Base-by-base conservation (phyloP, 179 eudicot species). In the Spergularia azorica region DNA sequence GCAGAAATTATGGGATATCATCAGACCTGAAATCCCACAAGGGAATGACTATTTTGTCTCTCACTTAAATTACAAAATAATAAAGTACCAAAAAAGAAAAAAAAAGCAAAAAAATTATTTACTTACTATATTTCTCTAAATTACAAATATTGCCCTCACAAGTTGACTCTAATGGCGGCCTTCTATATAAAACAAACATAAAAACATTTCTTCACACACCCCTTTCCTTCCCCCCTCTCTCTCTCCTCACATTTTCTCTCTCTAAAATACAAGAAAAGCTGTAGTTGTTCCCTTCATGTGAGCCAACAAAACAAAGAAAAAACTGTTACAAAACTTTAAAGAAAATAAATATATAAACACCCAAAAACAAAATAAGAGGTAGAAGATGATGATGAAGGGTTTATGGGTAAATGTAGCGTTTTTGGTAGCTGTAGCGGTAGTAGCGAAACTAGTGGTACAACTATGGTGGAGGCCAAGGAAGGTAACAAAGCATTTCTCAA, bases 391-490 rank as follows among this genome's bases (percentile, higher is more conserved):
- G 69, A 71, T 64, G 80, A 76, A 71, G 73, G 72, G 41, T 21
- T 26, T 85, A 52, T 82, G 82, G 79, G 16, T 83, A 63, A 57
- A 84, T 9, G 65, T 91, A 20, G 75, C 65, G 39, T 15, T 85
- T 0, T 8, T 82, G 5, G 15, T 83, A 6, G 5, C 71, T 18
- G 71, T 84, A 18, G 66, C 88, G 61, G 41, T 77, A 5, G 32
- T 84, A 48, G 88, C 83, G 73, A 71, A 85, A 21, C 67, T 80
- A 70, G 63, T 87, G n/a, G 77, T 82, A 55, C 39, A 51, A 57
- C 72, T 92, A 20, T 95, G 97, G 94, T 95, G 93, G 97, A 88
- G 85, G 43, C 98, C 97, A 26, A 88, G 87, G 51, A 90, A 67
- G 73, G 82, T 90, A 36, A 90, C 85, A 66, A 79, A 83, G 61